Evolutionary conservation across 768 basidiomycete genomes (phyloP), one percentile per base, ranked within the genome.

Genomic region (Hygrophoropsis aurantiaca): DNA sequence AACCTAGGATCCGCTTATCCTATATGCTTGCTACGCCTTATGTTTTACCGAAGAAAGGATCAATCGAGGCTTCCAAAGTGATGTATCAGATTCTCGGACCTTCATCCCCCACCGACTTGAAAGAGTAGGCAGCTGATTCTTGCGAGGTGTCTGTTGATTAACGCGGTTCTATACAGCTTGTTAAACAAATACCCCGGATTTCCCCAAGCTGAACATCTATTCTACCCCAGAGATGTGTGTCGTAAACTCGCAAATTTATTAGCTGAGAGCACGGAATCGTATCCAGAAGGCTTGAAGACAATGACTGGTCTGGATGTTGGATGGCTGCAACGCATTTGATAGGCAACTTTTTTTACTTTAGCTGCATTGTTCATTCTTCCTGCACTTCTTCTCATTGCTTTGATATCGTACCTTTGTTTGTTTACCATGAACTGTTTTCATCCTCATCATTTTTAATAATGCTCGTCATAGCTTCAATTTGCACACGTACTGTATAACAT

Each of bases 271-370:
- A 91, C 86, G 54, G 63, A 61, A 4, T 77, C 84, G 1, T 93
- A 93, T 58, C 90, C 90, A 0, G 80, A 84, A 59, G 75, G 75
- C 50, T 73, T 90, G 75, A 81, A 85, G 26, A 76, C 73, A 41
- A 89, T 92, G 87, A 90, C 85, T 18, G 86, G 84, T 4, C 66
- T 93, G 49, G 81, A 90, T 53, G 87, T 92, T 37, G 90, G 90
- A 6, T 93, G 89, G 88, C 68, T 93, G 49, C 64, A 68, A 40
- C 68, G 72, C 20, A 30, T 13, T 30, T 30, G 27, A 30, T n/a
- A 30, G 27, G 7, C 27, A 30, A 13, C 27, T 6, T 30, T 30
- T 7, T 30, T 30, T 7, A 13, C 27, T 7, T 30, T 6, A 30
- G 6, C 6, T 30, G 7, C 6, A 30, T 13, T 30, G 7, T 7